phyloP scores from a whole-genome alignment of 2,329 filamentous ascomycete genomes.

The Elsinoe arachidis region DNA sequence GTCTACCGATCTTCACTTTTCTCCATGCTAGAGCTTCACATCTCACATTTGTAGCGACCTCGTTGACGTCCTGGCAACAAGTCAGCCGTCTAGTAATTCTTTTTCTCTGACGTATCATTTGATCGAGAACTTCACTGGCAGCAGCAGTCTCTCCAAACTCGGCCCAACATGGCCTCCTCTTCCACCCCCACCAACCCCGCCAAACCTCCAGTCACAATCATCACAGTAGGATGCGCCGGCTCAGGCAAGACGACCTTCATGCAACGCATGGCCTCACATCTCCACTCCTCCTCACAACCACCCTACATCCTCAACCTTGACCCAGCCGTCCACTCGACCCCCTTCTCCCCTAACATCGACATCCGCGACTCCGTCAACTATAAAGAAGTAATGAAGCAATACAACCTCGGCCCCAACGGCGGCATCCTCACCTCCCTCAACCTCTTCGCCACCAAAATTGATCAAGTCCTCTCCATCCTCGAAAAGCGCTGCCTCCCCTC shows the following conservation, averaged over 20 bases:
- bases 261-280: constrained; percentile 91
- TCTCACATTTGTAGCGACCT: background rate
- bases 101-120: no score
- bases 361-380: constrained; percentile 99
- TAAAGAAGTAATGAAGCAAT: constrained; percentile 99
- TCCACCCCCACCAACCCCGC: background rate
- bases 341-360: constrained; percentile 96
- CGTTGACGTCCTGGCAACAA: no score
- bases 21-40: background rate
- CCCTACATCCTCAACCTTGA: constrained; percentile 98
- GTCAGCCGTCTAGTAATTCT: no score
- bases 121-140: no score
- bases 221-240: constrained; percentile 77
- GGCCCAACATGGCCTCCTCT: background rate
- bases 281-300: constrained; percentile 59
- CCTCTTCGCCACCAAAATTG: constrained; percentile 94
- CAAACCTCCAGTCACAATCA: background rate
- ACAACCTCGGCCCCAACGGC: constrained; percentile 93
- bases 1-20: background rate
- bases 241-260: constrained; percentile 99
- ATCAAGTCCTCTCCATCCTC: constrained; percentile 80
- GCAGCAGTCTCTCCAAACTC: no score
- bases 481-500: constrained; percentile 61
- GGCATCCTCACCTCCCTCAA: constrained; percentile 94
- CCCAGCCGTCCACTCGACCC: constrained; percentile 83